Evolutionary conservation across 2,329 filamentous ascomycete genomes (phyloP), one percentile per base, ranked within the genome.

Genomic region (Fusarium burgessii): DNA sequence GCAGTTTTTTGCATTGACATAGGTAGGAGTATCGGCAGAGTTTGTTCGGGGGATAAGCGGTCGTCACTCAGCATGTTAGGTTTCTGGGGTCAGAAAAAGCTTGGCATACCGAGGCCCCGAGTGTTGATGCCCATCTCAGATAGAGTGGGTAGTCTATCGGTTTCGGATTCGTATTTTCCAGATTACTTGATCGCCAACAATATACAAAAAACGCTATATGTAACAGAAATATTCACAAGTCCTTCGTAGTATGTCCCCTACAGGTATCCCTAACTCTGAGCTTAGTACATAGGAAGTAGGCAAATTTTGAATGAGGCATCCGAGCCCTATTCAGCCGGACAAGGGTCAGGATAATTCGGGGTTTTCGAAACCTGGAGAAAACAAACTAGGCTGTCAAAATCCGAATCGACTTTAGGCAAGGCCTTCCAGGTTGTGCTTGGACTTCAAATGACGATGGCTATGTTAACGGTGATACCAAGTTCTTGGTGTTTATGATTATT

Each of bases 281-380:
- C 51, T 36, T 36, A 36, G 15, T 23, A 32, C 18, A 57, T 49
- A 41, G 36, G 23, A 29, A 35, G 42, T 33, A 17, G 27, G 51
- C 33, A 36, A 57, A 36, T 29, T 29, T 43, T 55, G 32, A 61
- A 42, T 32, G 38, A 65, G 50, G 42, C 27, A 50, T 65, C 62
- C 51, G 35, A 65, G 62, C 45, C 62, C 38, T 62, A 65, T 46
- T 66, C 62, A 67, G 64, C 64, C 42, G 42, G 63, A 62, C 64
- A 60, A 49, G 64, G 64, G 40, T 62, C 33, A 61, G 11, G 14
- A 32, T 38, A 47, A 36, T 35, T 51, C 54, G 54, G 58, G 63
- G 45, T 59, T 52, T 27, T 72, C 45, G 51, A 58, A 72, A 66
- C 40, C 69, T 58, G 64, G 68, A 71, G 68, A 65, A 69, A 54